Percentiles rank a stretch among this genome's conserved stretches.
Evolutionary conservation across 306 rosid genomes (phyloP).

Genomic region (Rosa multiflora): DNA sequence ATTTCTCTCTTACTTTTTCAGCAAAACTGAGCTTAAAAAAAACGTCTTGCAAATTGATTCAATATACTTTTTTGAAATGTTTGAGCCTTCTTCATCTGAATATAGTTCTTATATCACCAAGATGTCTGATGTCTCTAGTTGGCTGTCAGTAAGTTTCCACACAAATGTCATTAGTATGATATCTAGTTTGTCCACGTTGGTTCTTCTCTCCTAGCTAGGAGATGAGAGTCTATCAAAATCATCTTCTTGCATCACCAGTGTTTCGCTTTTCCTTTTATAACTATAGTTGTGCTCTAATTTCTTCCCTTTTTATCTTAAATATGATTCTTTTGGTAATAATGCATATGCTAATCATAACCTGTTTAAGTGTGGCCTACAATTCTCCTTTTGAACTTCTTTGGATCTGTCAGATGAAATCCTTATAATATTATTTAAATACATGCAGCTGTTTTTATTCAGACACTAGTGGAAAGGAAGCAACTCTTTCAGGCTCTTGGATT

Average conservation of each 20-base stretch:
- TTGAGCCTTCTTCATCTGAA: neutral
- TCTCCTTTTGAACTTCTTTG: neutral
- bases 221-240: constrained; percentile 15
- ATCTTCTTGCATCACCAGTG: neutral
- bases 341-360: neutral
- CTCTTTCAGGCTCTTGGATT: constrained; percentile 52
- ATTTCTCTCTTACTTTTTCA: neutral
- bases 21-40: neutral
- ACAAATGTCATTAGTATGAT: neutral
- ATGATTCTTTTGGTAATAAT: neutral
- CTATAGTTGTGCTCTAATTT: neutral
- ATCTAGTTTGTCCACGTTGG: neutral
- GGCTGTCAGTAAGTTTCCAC: neutral
- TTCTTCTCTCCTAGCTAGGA: neutral
- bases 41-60: neutral
- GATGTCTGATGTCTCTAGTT: neutral
- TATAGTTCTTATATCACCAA: neutral
- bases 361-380: neutral
- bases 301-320: neutral
- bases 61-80: neutral
- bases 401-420: neutral
- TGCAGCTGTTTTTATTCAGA: constrained; percentile 41
- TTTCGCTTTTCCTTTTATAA: neutral
- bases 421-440: neutral
- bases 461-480: constrained; percentile 39